A percentile compares a stretch with the other conserved stretches of the same genome.
These are phyloP conservation scores for Salix suchowensis DNA, from an alignment of 345 rosid species.

Conservation along the genomic window DNA sequence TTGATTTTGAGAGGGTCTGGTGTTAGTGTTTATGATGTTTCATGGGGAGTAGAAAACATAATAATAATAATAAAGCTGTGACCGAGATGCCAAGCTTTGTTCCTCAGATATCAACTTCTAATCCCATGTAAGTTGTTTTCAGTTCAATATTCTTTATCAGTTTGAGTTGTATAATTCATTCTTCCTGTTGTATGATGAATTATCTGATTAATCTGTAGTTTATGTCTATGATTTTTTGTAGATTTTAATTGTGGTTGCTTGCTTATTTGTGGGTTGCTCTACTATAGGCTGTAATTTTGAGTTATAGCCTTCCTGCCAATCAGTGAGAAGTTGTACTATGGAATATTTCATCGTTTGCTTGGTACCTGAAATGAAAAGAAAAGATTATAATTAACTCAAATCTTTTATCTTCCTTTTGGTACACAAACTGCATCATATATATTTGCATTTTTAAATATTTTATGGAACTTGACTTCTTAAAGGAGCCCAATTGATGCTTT, in stretches of 20 bases:
- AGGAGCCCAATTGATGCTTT: neutral
- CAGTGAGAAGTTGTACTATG: neutral
- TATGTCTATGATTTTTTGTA: neutral
- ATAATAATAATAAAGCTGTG: conserved; percentile 33
- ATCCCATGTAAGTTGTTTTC: conserved; percentile 31
- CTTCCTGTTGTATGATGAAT: neutral
- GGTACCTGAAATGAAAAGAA: neutral
- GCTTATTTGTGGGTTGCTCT: neutral
- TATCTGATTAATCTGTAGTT: neutral
- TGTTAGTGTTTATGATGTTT: conserved; percentile 30
- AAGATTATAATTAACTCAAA: neutral
- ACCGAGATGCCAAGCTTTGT: conserved; percentile 53
- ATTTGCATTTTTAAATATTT: neutral
- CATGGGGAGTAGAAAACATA: conserved; percentile 41
- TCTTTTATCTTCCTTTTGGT: neutral
- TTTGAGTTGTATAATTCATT: neutral
- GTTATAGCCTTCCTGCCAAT: neutral
- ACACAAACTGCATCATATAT: no score
- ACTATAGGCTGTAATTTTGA: neutral
- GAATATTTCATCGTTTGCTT: neutral
- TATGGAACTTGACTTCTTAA: neutral
- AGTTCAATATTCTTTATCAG: neutral
- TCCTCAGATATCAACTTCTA: conserved; percentile 39
- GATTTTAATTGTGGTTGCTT: neutral
- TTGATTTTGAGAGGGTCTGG: conserved; percentile 3